These are phyloP conservation scores for Acarospora socialis DNA, from an alignment of 2,329 filamentous ascomycete species.

Conservation along the genomic window DNA sequence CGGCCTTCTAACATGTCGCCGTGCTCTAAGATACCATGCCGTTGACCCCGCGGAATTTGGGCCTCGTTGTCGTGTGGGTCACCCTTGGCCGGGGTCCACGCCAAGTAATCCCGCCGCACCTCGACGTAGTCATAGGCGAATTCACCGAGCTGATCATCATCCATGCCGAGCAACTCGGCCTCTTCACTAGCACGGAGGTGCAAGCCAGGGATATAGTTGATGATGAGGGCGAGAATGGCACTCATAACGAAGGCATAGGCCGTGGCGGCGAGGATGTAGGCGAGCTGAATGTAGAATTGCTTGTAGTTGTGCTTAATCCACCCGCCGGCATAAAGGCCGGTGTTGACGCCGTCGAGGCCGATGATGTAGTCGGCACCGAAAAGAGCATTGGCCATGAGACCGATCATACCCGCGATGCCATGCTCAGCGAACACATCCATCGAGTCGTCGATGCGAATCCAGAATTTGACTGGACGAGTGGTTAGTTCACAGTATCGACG, in stretches of 20 bases:
- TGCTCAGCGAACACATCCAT: conserved; percentile 89
- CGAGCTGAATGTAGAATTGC: conserved; percentile 57
- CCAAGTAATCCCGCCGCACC: conserved; percentile 36
- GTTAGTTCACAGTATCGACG: background rate
- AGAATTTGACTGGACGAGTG: conserved; percentile 46
- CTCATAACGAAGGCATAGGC: conserved; percentile 54
- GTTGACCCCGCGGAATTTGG: conserved; percentile 42
- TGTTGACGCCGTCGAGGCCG: conserved; percentile 52
- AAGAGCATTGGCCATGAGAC: conserved; percentile 63
- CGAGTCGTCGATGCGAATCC: conserved; percentile 69
- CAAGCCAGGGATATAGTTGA: conserved; percentile 58
- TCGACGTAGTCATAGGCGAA: conserved; percentile 40
- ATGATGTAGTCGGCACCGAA: conserved; percentile 65
- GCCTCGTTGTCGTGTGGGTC: conserved; percentile 24
- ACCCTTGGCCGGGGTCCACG: conserved; percentile 33
- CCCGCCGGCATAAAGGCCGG: conserved; percentile 41
- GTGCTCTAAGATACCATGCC: conserved; percentile 47
- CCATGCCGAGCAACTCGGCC: conserved; percentile 53
- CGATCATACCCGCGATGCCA: conserved; percentile 68
- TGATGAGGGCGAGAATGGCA: conserved; percentile 53
- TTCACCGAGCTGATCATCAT: conserved; percentile 37
- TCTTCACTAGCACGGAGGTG: conserved; percentile 52
- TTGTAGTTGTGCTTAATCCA: conserved; percentile 59
- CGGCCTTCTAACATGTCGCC: conserved; percentile 48
- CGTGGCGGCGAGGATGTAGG: conserved; percentile 50